These are phyloP conservation scores for Podospora bellae-mahoneyi DNA, from an alignment of 495 filamentous ascomycete species.

Conservation along the genomic window DNA sequence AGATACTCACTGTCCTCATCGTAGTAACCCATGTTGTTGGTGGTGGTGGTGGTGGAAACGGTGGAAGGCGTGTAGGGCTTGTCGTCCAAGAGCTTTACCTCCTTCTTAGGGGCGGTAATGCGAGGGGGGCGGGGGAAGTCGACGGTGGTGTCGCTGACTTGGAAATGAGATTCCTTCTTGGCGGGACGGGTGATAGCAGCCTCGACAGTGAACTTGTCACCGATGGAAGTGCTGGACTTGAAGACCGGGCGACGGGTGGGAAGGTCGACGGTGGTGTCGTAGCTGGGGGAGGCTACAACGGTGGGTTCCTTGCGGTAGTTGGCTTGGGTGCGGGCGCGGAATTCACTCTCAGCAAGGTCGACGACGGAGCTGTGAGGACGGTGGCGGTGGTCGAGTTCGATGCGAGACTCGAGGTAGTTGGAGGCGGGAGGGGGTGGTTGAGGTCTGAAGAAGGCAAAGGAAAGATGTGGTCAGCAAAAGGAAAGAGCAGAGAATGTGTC, in stretches of 20 bases:
- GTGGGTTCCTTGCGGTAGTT: constrained; percentile 57
- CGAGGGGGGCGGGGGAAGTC: constrained; percentile 35
- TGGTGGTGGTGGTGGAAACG: constrained; percentile 18
- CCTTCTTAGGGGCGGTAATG: constrained; percentile 34
- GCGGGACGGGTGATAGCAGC: constrained; percentile 26
- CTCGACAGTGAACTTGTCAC: constrained; percentile 36
- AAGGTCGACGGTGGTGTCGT: constrained; percentile 52
- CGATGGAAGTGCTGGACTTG: constrained; percentile 34
- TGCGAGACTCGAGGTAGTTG: constrained; percentile 57
- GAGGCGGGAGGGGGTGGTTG: constrained; percentile 40
- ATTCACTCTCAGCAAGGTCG: constrained; percentile 82
- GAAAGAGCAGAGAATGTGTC: constrained; percentile 2
- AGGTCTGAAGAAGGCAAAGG: constrained; percentile 43
- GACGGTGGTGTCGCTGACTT: constrained; percentile 48
- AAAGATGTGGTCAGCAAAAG: constrained; percentile 22
- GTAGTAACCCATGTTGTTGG: constrained; percentile 95
- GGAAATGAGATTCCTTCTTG: constrained; percentile 34
- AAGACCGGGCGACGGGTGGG: constrained; percentile 27
- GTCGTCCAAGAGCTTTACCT: constrained; percentile 41
- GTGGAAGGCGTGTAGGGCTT: constrained; percentile 33
- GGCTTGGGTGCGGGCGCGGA: constrained; percentile 73
- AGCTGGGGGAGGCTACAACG: constrained; percentile 44
- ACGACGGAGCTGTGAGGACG: constrained; percentile 54
- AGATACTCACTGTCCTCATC: constrained; percentile 71
- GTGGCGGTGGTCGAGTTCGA: constrained; percentile 55